Percentiles rank a stretch among this genome's conserved stretches.
phyloP scores from a whole-genome alignment of 768 basidiomycete species.

The Leucocoprinus sp. region DNA sequence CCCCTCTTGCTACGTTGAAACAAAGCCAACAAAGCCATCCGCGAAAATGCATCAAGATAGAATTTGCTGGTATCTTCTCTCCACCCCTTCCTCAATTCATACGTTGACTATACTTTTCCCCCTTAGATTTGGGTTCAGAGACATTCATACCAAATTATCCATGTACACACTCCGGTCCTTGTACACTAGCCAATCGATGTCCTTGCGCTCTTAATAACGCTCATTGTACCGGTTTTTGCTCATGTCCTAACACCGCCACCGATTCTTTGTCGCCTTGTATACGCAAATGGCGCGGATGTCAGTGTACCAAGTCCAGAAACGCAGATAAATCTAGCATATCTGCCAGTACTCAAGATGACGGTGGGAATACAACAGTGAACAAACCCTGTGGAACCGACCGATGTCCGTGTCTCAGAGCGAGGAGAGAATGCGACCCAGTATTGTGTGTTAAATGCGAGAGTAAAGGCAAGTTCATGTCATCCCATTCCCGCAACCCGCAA shows the following conservation, averaged over 20 bases:
- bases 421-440: conserved; percentile 47
- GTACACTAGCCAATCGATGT: conserved; percentile 30
- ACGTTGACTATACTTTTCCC: too few relatives aligned
- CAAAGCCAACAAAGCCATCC: too few relatives aligned
- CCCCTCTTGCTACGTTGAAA: background rate
- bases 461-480: background rate
- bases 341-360: too few relatives aligned
- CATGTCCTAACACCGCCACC: conserved; percentile 23
- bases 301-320: conserved; percentile 12
- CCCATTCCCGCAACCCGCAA: background rate
- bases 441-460: conserved; percentile 38
- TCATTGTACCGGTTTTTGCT: conserved; percentile 41
- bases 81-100: background rate
- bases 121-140: conserved; percentile 6
- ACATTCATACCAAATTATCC: conserved; percentile 17
- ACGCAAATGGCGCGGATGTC: conserved; percentile 34
- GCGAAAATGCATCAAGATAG: background rate
- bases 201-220: conserved; percentile 28
- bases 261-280: conserved; percentile 28
- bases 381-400: conserved; percentile 15
- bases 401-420: conserved; percentile 29
- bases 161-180: conserved; percentile 42
- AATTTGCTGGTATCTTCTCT: conserved; percentile 3
- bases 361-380: too few relatives aligned
- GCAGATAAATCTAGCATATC: too few relatives aligned